Base-by-base conservation (phyloP, 1,284 basidiomycete genomes). In the Puccinia horiana region DNA sequence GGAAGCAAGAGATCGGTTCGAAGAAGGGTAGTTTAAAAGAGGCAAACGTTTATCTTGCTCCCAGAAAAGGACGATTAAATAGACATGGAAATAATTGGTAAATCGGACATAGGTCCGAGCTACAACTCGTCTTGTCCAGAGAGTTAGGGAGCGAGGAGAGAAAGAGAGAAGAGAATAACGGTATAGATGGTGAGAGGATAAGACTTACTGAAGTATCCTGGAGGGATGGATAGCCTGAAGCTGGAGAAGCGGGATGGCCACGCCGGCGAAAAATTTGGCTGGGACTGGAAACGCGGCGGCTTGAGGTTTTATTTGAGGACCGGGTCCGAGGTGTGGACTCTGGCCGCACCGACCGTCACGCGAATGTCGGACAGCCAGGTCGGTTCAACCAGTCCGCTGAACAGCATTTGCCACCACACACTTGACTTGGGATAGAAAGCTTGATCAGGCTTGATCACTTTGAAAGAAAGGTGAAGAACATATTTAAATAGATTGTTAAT, bases 21-120 rank as follows among this genome's bases (percentile, higher is more conserved):
- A n/a, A 12, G 2, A 63, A 32, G n/a, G 14, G 58, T 29, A 63
- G 58, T 18, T 9, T 29, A 63, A 20, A 63, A 32, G 29, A n/a
- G n/a, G n/a, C n/a, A 20, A 32, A 29, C 14, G 26, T 63, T 63
- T 5, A 63, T 63, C 14, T 63, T 32, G 58, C 58, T 63, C 58
- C 58, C 58, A 26, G 58, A 63, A 63, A 63, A 63, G 26, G 58
- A 63, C n/a, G 58, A 63, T 63, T 26, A 63, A 63, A 63, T 8
- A 63, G 58, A 63, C 58, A 26, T 63, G n/a, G 35, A 29, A 63
- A 12, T 4, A 8, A 29, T 14, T 63, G 32, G 18, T 23, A 11
- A 4, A 11, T 8, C 49, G 58, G 29, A 29, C 58, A 9, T 12
- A 37, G 35, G 35, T 8, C 9, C 35, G 26, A 23, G 56, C 58